Base-by-base conservation (phyloP, 2,329 filamentous ascomycete species). In the Pseudofabraea citricarpa region DNA sequence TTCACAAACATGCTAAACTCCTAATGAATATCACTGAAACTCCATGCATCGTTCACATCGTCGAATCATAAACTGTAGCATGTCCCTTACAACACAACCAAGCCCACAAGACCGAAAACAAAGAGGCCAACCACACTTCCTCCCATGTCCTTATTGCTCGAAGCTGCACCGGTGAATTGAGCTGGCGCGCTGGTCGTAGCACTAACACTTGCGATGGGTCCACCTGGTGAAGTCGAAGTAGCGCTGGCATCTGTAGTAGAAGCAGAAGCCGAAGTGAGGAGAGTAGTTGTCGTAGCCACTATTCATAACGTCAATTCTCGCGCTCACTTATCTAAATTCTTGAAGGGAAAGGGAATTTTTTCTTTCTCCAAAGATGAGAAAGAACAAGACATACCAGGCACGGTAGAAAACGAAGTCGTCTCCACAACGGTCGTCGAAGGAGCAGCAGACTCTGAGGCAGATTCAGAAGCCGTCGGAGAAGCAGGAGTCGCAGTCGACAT, bases 131-230 rank as follows among this genome's bases (percentile, higher is more conserved):
- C 20, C 18, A 44, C 22, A 40, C 23, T 31, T 13, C 27, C 35
- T 23, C 22, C 18, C 10, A 33, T 32, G 10, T 21, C 35, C 9
- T 19, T 29, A 22, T 32, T 22, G 13, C 16, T 26, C 9, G 27
- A 6, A 19, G 46, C 46, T 7, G 41, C 47, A 31, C 49, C 47
- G 6, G 49, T 46, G 43, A 32, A 46, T 22, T 38, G 26, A 35
- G 39, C 18, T 32, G 40, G 15, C 12, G 27, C 23, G 20, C 32
- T 44, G 8, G 36, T 24, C 6, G 15, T 46, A 23, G 36, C 36
- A n/a, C n/a, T n/a, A n/a, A n/a, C n/a, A 12, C n/a, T 37, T 3
- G 36, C 22, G 9, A 8, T 32, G 4, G 26, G 5, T 4, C 36
- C 36, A 32, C 26, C 6, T 13, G 22, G 18, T 7, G 21, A n/a